These are phyloP conservation scores for Pharus latifolius DNA, from an alignment of 176 grass and related monocot genomes.

Conservation along the genomic window DNA sequence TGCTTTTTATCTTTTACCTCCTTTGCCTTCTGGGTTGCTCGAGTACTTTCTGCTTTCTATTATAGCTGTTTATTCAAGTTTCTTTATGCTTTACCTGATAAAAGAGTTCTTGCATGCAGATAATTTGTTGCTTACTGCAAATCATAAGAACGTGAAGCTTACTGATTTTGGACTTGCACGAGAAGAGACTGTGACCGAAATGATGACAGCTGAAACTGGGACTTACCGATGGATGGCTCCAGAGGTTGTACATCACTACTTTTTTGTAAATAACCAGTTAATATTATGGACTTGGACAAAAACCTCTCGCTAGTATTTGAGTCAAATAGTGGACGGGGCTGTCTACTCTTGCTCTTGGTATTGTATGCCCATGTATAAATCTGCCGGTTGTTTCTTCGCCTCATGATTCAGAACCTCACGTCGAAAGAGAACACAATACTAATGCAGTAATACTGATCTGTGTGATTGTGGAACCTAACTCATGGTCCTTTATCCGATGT, in stretches of 20 bases:
- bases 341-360: background rate
- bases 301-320: background rate
- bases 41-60: background rate
- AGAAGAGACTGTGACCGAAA: constrained; percentile 98
- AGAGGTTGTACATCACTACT: constrained; percentile 56
- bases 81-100: constrained; percentile 17
- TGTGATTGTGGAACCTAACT: constrained; percentile 3
- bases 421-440: background rate
- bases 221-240: constrained; percentile 99
- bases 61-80: background rate
- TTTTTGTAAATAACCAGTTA: constrained; percentile 1
- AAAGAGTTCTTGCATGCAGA: constrained; percentile 48
- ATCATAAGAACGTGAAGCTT: constrained; percentile 92
- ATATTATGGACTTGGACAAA: background rate
- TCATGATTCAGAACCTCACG: background rate
- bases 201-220: constrained; percentile 99
- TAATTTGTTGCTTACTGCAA: constrained; percentile 97
- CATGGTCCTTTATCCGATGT: background rate
- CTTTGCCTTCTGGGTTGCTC: constrained; percentile 5
- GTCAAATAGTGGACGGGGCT: background rate
- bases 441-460: background rate
- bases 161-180: constrained; percentile 98
- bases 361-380: background rate
- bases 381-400: background rate
- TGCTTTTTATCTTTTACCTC: constrained; percentile 7